Base-by-base conservation (phyloP, 2,329 filamentous ascomycete genomes). In the Colletotrichum gigasporum region DNA sequence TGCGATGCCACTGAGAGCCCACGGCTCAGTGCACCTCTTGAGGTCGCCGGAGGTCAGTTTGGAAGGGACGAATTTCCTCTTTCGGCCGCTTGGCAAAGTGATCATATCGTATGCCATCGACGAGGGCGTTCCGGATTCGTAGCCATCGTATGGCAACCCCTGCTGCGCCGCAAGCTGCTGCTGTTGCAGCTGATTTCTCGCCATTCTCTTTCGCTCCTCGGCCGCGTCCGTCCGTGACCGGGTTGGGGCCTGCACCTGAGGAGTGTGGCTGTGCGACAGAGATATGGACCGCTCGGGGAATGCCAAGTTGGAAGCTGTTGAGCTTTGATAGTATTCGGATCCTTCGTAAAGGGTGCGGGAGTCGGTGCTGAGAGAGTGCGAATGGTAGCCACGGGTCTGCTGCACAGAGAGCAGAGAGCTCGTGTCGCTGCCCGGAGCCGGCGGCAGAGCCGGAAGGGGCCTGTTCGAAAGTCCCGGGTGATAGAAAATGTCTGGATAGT, bases 171-270 rank as follows among this genome's bases (percentile, higher is more conserved):
- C 76, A 24, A 82, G 71, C 52, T 82, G 81, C 61, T 85, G 82
- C 67, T 87, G 83, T 69, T 83, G 83, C 47, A 85, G 84, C 54
- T 86, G 76, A 44, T 85, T 83, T 63, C 85, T 83, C 68, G 86
- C 84, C 75, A 81, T 76, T 72, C 82, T 83, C 70, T 83, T 85
- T 37, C 87, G 82, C 70, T 90, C 86, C 67, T 90, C 90, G 37
- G 97, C 91, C 37, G 94, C 94, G 79, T 99, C 96, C 8, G 96
- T 99, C 77, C 96, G 94, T 34, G 96, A 97, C 62, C 96, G 88
- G 37, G 92, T 90, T n/a, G 96, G 94, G 28, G 94, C 86, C 67
- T 92, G 86, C 28, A 95, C 86, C 63, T 90, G 87, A 32, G 94
- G 94, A 7, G 92, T 91, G 67, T 90, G 92, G 72, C 90, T 92